Base-by-base conservation (phyloP, 2,329 filamentous ascomycete species). In the Rutstroemia sp. region DNA sequence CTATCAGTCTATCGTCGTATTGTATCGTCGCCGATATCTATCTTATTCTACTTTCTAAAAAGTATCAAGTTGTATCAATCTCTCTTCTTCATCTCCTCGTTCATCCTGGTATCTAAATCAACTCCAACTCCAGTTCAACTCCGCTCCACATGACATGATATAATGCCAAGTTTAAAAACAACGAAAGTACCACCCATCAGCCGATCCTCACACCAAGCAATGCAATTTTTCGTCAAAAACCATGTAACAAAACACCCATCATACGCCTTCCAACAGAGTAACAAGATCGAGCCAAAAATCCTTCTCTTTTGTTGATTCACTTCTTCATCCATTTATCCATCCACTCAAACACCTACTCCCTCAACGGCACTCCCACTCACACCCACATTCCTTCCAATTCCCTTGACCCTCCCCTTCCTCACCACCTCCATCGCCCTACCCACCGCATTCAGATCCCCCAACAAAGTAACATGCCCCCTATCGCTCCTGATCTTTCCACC, bases 401-500 rank as follows among this genome's bases (percentile, higher is more conserved):
- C 87, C 69, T 85, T 88, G 58, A 73, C 75, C 54, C 88, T 77
- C 1, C 85, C 91, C 55, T 79, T 77, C 0, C 85, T 67, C 14
- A 96, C 71, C 10, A 87, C 88, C 63, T 77, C 75, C 37, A 96
- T 70, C 61, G 88, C 91, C 65, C 77, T 79, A 0, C 90, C 91
- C 0, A 96, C 85, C 0, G 86, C 90, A 60, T 88, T 84, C 61
- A 96, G 69, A 73, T 96, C 92, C 0, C 92, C 92, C 34, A 96
- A 71, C 66, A 97, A 77, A 1, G 88, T 91, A 38, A 96, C 86
- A 73, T 97, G 92, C 0, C 92, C 92, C 3, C 90, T 78, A 62
- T 95, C 90, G 54, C 86, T 91, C 63, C 83, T 86, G 12, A 96
- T 82, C 18, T 90, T 75, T 0, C 91, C 91, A 12, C 85, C 86